phyloP scores from a whole-genome alignment of 1,139 yeast genomes.

The Sugiyamaella paludigena region DNA sequence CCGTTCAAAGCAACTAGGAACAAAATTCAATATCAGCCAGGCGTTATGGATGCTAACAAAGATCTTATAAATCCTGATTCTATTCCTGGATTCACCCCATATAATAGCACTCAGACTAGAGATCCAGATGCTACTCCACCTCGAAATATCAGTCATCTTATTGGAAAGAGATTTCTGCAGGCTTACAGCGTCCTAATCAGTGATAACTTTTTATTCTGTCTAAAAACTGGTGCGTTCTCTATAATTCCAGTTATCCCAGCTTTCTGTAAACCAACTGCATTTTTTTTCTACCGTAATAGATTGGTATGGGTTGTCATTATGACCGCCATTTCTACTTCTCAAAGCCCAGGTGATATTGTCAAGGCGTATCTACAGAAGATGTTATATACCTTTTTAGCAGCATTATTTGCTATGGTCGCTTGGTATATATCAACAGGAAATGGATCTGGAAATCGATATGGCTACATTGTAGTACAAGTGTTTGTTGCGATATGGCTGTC shows the following conservation, averaged over 20 bases:
- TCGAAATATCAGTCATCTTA: constrained; percentile 29
- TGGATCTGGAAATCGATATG: constrained; percentile 35
- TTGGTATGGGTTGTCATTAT: constrained; percentile 38
- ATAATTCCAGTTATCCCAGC: constrained; percentile 32
- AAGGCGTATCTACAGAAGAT: constrained; percentile 33
- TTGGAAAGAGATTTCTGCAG: constrained; percentile 26
- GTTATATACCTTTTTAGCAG: constrained; percentile 34
- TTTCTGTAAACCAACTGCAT: constrained; percentile 31
- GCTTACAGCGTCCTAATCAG: constrained; percentile 19
- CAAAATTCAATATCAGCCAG: constrained; percentile 9
- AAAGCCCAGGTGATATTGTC: constrained; percentile 37
- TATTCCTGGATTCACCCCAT: constrained; percentile 14
- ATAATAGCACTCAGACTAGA: constrained; percentile 24
- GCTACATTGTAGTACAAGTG: constrained; percentile 36
- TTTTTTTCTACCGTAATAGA: constrained; percentile 32
- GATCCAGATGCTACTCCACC: constrained; percentile 39
- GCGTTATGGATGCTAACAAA: constrained; percentile 9
- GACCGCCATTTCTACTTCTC: constrained; percentile 33
- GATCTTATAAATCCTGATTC: constrained; percentile 14
- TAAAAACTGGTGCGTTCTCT: constrained; percentile 31
- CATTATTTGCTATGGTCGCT: constrained; percentile 35
- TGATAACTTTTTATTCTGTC: constrained; percentile 26
- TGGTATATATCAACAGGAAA: constrained; percentile 39
- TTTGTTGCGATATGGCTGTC: constrained; percentile 29
- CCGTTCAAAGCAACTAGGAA: constrained; percentile 19